phyloP scores from a whole-genome alignment of 441 rosid genomes.

The Corymbia citriodora region DNA sequence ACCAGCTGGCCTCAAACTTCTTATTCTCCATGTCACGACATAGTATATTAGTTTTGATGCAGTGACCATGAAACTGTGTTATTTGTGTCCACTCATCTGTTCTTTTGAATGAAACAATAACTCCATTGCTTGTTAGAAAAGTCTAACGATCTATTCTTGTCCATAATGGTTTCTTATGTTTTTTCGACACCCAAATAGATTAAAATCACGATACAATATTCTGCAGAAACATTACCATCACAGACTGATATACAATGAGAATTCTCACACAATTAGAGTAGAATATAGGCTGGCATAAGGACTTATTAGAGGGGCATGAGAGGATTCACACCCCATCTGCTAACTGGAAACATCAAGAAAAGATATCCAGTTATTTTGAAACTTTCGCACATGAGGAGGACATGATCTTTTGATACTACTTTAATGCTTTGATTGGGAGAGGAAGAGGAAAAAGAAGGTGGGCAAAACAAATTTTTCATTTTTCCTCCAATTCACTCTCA shows the following conservation, averaged over 20 bases:
- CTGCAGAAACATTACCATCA: too few relatives aligned
- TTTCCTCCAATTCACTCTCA: too few relatives aligned
- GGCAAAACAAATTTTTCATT: too few relatives aligned
- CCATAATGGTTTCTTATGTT: too few relatives aligned
- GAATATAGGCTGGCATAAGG: background rate
- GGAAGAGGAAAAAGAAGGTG: background rate
- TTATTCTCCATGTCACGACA: background rate
- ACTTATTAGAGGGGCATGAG: too few relatives aligned
- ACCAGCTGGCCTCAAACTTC: background rate
- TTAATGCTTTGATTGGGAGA: background rate
- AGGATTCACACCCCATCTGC: too few relatives aligned
- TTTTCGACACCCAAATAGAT: too few relatives aligned
- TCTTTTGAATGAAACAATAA: background rate
- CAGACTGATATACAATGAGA: too few relatives aligned
- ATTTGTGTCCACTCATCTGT: background rate
- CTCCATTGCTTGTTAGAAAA: background rate
- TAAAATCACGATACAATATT: too few relatives aligned
- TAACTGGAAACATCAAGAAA: background rate
- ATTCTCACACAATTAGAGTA: too few relatives aligned
- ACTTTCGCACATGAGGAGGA: background rate
- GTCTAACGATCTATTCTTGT: too few relatives aligned
- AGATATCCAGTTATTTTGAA: background rate
- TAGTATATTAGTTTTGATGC: background rate
- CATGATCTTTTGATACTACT: background rate
- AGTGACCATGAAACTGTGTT: background rate